Evolutionary conservation across 768 basidiomycete species (phyloP).

Genomic region (Rubroboletus pulcherrimus): DNA sequence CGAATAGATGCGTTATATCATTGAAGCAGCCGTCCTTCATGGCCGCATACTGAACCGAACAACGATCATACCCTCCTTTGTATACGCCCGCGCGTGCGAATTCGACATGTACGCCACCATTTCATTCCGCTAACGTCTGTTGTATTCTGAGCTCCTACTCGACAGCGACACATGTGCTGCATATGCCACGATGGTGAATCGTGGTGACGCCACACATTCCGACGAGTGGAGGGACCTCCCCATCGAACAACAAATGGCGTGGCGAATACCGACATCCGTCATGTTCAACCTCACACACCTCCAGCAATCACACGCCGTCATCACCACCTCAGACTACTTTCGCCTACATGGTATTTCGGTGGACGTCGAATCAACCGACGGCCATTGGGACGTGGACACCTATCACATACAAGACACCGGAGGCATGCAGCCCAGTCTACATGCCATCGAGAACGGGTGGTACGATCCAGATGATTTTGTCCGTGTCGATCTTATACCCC

Average conservation of each 20-base stretch:
- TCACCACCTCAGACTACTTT: slow-evolving; percentile 42
- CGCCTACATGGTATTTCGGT: slow-evolving; percentile 36
- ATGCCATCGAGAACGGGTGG: slow-evolving; percentile 34
- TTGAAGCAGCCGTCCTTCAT: slow-evolving; percentile 43
- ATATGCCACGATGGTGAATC: slow-evolving; percentile 44
- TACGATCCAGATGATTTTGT: slow-evolving; percentile 35
- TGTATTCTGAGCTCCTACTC: background rate
- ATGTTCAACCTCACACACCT: slow-evolving; percentile 45
- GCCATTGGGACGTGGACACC: slow-evolving; percentile 33
- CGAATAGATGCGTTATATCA: slow-evolving; percentile 45
- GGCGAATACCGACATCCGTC: slow-evolving; percentile 32
- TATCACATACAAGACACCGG: slow-evolving; percentile 32
- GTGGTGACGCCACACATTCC: slow-evolving; percentile 37
- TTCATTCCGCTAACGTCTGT: background rate
- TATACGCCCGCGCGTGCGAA: slow-evolving; percentile 47
- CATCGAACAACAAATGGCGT: slow-evolving; percentile 34
- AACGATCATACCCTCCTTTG: slow-evolving; percentile 42
- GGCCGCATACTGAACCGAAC: slow-evolving; percentile 41
- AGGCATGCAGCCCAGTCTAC: slow-evolving; percentile 21
- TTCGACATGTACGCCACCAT: slow-evolving; percentile 26
- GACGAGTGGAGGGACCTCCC: slow-evolving; percentile 41
- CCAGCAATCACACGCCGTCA: slow-evolving; percentile 33
- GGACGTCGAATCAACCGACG: slow-evolving; percentile 33
- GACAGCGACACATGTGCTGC: slow-evolving; percentile 36
- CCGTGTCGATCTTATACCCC: slow-evolving; percentile 37